Evolutionary conservation across 2,329 filamentous ascomycete species (phyloP).

Genomic region (Alternaria sp.): DNA sequence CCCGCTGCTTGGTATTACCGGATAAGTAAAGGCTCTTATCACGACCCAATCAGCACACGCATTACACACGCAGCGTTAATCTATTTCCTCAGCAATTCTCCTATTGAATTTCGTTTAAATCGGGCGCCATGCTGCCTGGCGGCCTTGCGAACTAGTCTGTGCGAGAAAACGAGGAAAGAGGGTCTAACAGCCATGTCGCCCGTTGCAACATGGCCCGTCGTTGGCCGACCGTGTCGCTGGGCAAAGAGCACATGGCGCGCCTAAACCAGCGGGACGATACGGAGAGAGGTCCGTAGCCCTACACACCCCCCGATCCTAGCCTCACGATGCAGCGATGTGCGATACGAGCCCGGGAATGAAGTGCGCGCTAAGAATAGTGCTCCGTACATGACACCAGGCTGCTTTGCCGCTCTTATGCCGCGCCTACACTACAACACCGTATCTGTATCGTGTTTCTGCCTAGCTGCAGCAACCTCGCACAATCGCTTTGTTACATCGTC

Average conservation of each 20-base stretch:
- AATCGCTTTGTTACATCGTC: not conserved
- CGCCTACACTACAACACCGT: not conserved
- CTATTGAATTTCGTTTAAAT: not conserved
- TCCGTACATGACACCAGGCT: not conserved
- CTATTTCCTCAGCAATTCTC: not conserved
- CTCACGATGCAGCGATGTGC: not conserved
- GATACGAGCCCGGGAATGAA: not conserved
- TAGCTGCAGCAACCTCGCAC: not conserved
- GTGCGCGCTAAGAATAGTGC: not conserved
- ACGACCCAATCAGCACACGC: conserved; percentile 2
- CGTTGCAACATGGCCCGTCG: not conserved
- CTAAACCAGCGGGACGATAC: not conserved
- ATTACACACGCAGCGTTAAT: not conserved
- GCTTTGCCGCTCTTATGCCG: not conserved
- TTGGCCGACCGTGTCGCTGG: not conserved
- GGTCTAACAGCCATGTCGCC: not conserved
- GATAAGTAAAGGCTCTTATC: conserved; percentile 12
- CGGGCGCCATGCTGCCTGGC: not conserved
- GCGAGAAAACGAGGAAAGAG: not conserved
- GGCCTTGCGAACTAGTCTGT: not conserved
- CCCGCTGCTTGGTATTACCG: conserved; percentile 11
- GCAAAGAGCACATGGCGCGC: not conserved
- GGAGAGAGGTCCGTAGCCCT: not conserved
- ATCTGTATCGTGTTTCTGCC: not conserved
- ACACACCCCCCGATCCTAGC: not conserved